Percentiles rank a stretch among this genome's conserved stretches.
These are phyloP conservation scores for Saccharomyces hybrid DNA, from an alignment of 1,139 yeast species.

Conservation along the genomic window DNA sequence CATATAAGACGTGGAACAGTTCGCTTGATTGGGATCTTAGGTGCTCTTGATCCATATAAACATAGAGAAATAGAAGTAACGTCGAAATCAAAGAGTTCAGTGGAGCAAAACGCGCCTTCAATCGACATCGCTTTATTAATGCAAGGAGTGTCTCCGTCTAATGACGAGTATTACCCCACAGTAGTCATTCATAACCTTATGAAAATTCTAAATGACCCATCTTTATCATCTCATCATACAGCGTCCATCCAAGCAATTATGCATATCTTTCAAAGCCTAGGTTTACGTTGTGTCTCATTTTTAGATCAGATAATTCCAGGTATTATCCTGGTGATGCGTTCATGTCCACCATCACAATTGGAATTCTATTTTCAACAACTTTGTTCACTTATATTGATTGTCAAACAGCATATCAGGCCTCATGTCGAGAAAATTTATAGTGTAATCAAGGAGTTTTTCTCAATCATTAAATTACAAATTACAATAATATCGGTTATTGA, in stretches of 20 bases:
- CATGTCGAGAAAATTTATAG: conserved; percentile 70
- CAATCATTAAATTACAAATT: conserved; percentile 58
- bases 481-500: conserved; percentile 78
- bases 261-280: conserved; percentile 82
- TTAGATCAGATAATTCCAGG: conserved; percentile 85
- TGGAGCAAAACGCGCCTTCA: conserved; percentile 81
- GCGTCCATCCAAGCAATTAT: conserved; percentile 87
- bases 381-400: conserved; percentile 70
- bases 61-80: conserved; percentile 84
- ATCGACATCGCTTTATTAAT: conserved; percentile 82
- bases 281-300: conserved; percentile 80
- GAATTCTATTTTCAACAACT: conserved; percentile 88
- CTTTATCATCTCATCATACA: conserved; percentile 79
- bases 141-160: conserved; percentile 91
- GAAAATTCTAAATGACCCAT: conserved; percentile 76
- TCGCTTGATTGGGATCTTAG: conserved; percentile 79
- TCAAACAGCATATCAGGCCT: conserved; percentile 84
- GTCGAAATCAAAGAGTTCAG: conserved; percentile 50
- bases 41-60: conserved; percentile 94
- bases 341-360: conserved; percentile 72
- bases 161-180: conserved; percentile 91
- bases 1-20: conserved; percentile 80
- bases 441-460: conserved; percentile 68
- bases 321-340: conserved; percentile 72
- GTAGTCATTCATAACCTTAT: conserved; percentile 82